Evolutionary conservation across 352 stramenopile genomes (phyloP), one percentile per base, ranked within the genome.

Genomic region (Pythium guiyangense): DNA sequence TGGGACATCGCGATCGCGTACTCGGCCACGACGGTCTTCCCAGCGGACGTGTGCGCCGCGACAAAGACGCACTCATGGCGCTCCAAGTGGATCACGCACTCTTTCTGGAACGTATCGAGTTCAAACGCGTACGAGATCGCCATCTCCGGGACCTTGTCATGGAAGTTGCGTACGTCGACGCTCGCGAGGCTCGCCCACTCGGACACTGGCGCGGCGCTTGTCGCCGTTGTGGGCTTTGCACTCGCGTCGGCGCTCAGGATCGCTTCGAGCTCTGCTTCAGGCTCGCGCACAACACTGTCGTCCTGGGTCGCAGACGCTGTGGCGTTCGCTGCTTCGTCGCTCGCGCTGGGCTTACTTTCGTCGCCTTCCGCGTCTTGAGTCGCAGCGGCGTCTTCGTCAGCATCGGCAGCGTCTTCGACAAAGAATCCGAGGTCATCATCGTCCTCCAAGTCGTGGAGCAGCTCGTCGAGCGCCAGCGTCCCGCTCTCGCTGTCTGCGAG

Each of bases 11-110:
- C 96, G 62, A 99, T 98, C 17, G 96, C 96, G 69, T 99, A 99
- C 64, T 99, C 97, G n/a, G 96, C 97, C 10, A 98, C 80, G 6
- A 99, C 96, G 2, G 97, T 99, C 78, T 99, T 99, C 18, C 97
- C 97, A 12, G 96, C 96, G 0, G 90, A 98, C 6, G 97, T 99
- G 58, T 99, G 96, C 4, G 97, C 97, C 11, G 96, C 92, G 10
- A 99, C 92, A 43, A 99, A 98, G 6, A 99, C 96, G 52, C 79
- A 94, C 66, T 98, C 94, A 53, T 94, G 86, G 39, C 85, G 71
- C 49, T 99, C 96, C 18, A 99, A 67, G 64, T 97, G 90, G 49
- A 97, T 70, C 25, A 99, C 79, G 42, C 95, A 97, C 70, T 98
- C 90, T 69, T 98, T 98, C 70, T 99, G 97, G 72, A 99, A 99